These are phyloP conservation scores for Raffaelea ambrosiae DNA, from an alignment of 2,329 filamentous ascomycete species.

Conservation along the genomic window DNA sequence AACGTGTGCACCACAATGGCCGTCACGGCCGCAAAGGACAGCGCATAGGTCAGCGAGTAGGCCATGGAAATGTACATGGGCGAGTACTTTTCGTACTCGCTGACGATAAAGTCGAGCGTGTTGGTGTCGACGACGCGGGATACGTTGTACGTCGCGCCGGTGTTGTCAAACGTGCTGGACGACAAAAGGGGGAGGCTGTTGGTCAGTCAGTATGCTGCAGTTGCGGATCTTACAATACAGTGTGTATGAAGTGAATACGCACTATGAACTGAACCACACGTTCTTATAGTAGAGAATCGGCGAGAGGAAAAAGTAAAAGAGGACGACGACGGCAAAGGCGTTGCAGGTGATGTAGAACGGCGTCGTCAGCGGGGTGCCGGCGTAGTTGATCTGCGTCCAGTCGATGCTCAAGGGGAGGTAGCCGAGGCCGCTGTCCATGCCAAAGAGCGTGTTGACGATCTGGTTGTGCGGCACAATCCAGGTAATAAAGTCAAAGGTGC, in stretches of 20 bases:
- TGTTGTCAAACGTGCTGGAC: conserved; percentile 44
- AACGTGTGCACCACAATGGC: conserved; percentile 41
- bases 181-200: conserved; percentile 37
- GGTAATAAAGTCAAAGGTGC: conserved; percentile 42
- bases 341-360: conserved; percentile 55
- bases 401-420: conserved; percentile 9
- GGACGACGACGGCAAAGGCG: conserved; percentile 45
- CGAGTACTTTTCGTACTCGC: conserved; percentile 41
- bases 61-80: conserved; percentile 43
- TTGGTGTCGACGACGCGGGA: conserved; percentile 31
- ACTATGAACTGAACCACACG: conserved; percentile 44
- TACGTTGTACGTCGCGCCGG: conserved; percentile 38
- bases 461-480: conserved; percentile 40
- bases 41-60: conserved; percentile 42
- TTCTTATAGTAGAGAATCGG: conserved; percentile 51
- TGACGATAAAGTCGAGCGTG: conserved; percentile 33
- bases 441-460: conserved; percentile 19
- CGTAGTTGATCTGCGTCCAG: conserved; percentile 11
- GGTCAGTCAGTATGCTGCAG: neutral
- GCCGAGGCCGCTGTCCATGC: conserved; percentile 16
- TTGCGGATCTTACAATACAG: neutral
- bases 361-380: conserved; percentile 5
- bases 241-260: neutral
- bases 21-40: conserved; percentile 48
- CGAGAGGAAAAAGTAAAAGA: conserved; percentile 46